Evolutionary conservation across 495 filamentous ascomycete species (phyloP).

Genomic region (Pyrenula massariospora): DNA sequence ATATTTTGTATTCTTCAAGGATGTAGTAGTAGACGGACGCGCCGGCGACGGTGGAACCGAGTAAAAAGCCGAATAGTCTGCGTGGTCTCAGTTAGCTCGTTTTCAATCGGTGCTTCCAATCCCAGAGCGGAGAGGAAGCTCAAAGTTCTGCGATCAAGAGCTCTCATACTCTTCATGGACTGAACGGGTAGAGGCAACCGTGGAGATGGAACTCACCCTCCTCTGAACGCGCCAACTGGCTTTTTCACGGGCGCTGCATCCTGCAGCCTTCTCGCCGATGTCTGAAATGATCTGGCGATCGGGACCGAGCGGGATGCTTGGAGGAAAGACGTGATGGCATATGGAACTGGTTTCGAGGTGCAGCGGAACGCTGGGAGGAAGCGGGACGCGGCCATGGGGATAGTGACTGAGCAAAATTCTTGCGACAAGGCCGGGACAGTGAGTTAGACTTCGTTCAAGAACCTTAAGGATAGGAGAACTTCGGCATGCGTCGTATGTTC

Average conservation of each 20-base stretch:
- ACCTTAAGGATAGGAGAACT: too few relatives aligned
- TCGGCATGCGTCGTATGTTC: too few relatives aligned
- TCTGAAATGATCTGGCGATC: slow-evolving; percentile 19
- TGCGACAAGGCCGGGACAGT: too few relatives aligned
- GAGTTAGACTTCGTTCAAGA: too few relatives aligned
- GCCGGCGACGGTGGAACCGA: slow-evolving; percentile 71
- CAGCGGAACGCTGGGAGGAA: slow-evolving; percentile 15
- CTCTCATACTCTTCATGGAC: too few relatives aligned
- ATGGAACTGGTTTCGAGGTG: slow-evolving; percentile 7
- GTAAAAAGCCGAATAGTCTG: slow-evolving; percentile 87
- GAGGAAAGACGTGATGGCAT: slow-evolving; percentile 6
- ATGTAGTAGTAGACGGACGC: slow-evolving; percentile 82
- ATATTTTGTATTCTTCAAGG: slow-evolving; percentile 81
- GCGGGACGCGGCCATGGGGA: slow-evolving; percentile 15
- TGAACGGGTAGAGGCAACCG: neutral
- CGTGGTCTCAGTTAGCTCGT: slow-evolving; percentile 3
- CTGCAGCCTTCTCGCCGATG: slow-evolving; percentile 13
- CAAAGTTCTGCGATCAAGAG: too few relatives aligned
- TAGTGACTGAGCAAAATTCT: too few relatives aligned
- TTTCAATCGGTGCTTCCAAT: neutral
- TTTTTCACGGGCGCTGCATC: slow-evolving; percentile 54
- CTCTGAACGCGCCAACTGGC: slow-evolving; percentile 83
- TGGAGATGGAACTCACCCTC: slow-evolving; percentile 53
- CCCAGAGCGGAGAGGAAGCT: neutral
- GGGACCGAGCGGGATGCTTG: slow-evolving; percentile 18